Evolutionary conservation across 441 rosid genomes (phyloP), one percentile per base, ranked within the genome.

Genomic region (Metrosideros polymorpha): DNA sequence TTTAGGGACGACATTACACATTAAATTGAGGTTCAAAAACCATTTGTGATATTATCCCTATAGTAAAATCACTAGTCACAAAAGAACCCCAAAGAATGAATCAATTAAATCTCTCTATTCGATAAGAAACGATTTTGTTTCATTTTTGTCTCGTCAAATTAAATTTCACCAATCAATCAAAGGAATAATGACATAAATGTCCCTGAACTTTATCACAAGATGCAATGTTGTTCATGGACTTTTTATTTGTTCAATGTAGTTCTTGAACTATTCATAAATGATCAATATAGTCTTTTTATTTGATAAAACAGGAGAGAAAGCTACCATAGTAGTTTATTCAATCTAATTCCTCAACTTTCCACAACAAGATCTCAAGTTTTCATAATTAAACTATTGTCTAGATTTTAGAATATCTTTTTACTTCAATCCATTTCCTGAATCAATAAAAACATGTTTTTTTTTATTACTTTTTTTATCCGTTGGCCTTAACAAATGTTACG

Each of bases 171-270:
- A 3, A 35, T 66, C 15, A 35, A 35, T 49, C 7, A 66, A 2
- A 66, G 4, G 15, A 35, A 66, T 35, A 66, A 66, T 10, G 45
- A 22, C 7, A 19, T 1, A 19, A 5, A 1, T 55, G 29, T 25
- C 13, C 2, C 2, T 12, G 10, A 35, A 19, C 4, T 35, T 66
- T 12, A 35, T 5, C n/a, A 35, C 2, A 0, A 66, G 2, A 35
- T 35, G 27, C 2, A 1, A 9, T 35, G n/a, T 18, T 18, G 2
- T 35, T 66, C 1, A 35, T 19, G 25, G 3, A 19, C 10, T 35
- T 35, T 32, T 66, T 4, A 9, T 35, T 19, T 3, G 0, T 66
- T 35, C 22, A 12, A 19, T 19, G 5, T 19, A 19, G 12, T 19
- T 35, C 45, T 2, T 19, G 4, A 19, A 19, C 14, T 35, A 9